Base-by-base conservation (phyloP, 1,284 basidiomycete species). In the Sanghuangporus baumii region DNA sequence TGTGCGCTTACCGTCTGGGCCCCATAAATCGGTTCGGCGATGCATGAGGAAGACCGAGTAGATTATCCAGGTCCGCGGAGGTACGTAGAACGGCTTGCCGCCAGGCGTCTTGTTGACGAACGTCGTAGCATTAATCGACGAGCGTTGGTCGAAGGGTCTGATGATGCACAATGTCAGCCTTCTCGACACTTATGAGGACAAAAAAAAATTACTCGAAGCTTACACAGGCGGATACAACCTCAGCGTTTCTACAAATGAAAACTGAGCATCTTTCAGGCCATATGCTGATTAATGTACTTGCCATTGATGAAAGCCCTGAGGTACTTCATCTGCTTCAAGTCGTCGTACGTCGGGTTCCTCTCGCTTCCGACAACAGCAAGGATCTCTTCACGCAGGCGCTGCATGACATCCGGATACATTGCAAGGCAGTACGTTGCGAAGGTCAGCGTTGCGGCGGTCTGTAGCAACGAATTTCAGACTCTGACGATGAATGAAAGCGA, bases 1-100 rank as follows among this genome's bases (percentile, higher is more conserved):
- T n/a, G n/a, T n/a, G n/a, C n/a, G n/a, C n/a, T 60, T 70, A 80
- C 81, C 86, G 67, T 86, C 84, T 0, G 84, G 82, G 5, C 86
- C 86, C 87, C 87, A 89, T 0, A 87, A 75, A 63, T 87, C 84
- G 57, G 74, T 79, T 20, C 84, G 77, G 38, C 86, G 75, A 37
- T 88, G 87, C 83, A 87, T 86, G 59, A 84, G 66, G 63, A 85
- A 77, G 6, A 85, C 81, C 0, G 80, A 84, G 67, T 84, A 88
- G 3, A 31, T 62, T 43, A 57, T 46, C 82, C 74, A 78, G 5
- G 79, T 82, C 46, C 76, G 75, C n/a, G 76, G 76, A 1, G 85
- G 82, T 18, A 87, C 69, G 65, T 81, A 86, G 60, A 78, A 76
- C 0, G 81, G 82, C 66, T 79, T 80, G n/a, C 74, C 71, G 11